Evolutionary conservation across 192 early-diverging fungal genomes (phyloP), one percentile per base, ranked within the genome.

Genomic region (Oehlia diaphana): DNA sequence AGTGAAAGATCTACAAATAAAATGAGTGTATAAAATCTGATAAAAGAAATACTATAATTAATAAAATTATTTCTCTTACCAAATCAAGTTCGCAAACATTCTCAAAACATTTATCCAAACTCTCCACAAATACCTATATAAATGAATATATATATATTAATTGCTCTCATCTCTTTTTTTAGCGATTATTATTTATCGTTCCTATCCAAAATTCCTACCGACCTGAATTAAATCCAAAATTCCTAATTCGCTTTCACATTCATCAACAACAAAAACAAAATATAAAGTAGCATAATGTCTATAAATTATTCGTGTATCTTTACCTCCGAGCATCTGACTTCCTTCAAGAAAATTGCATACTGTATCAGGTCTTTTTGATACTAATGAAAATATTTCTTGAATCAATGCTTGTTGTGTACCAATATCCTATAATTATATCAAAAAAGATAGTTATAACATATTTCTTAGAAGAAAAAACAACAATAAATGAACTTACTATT

Each of bases 61-160:
- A 53, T 23, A 37, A 31, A 53, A 37, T 16, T 21, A 68, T 63
- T 1, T 35, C 42, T 8, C 42, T 49, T 86, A 95, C 92, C 85
- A 99, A 82, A 81, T 99, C 97, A 73, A 99, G 85, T 85, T 99
- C 98, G 79, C 97, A 99, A 4, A 99, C 98, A 72, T 99, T 98
- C 58, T 93, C 92, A 86, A 99, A 98, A 19, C 91, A 91, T 44
- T 92, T 83, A 81, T 99, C 98, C 65, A 99, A 86, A 31, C 95
- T 90, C 82, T 99, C 98, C 0, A 99, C 98, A 86, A 99, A 96
- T 28, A 98, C 96, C 91, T 95, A 42, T 28, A 21, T 23, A 31
- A 50, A 4, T 35, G 63, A 19, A 47, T 16, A 64, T 4, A 66
- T 31, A n/a, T 5, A 19, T 49, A 67, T 68, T 47, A 5, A 13